Conservation (phyloP, 2,329 filamentous ascomycete genomes). For the Penicillium psychrosexuale region DNA sequence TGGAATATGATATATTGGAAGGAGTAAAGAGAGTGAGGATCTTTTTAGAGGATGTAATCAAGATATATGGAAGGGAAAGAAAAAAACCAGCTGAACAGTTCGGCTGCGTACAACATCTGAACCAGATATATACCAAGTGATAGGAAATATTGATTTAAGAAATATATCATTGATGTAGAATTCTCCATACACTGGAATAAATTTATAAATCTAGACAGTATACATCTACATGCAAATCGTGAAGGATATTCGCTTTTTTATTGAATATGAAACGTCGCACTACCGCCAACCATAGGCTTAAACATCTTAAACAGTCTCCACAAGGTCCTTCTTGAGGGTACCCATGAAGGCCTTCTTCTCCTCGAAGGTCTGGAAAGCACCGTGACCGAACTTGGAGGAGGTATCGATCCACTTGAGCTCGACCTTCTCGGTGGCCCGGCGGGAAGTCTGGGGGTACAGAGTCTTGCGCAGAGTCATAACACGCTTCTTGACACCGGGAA, state of each 20-base stretch:
- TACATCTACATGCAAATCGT: conserved; percentile 16
- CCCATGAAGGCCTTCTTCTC: conserved; percentile 98
- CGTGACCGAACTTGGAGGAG: conserved; percentile 99
- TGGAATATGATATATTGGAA: not conserved
- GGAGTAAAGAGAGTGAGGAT: too few relatives aligned
- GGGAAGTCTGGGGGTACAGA: conserved; percentile 94
- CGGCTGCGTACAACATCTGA: not conserved
- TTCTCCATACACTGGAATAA: not conserved
- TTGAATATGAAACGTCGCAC: conserved; percentile 40
- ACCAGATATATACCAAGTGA: not conserved
- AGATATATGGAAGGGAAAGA: not conserved
- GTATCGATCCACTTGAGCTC: conserved; percentile 99
- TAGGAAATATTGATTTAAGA: not conserved
- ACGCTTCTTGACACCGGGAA: conserved; percentile 99
- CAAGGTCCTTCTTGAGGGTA: conserved; percentile 98
- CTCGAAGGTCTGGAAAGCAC: conserved; percentile 96
- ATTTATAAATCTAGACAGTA: not conserved
- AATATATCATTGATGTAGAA: not conserved
- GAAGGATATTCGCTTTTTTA: conserved; percentile 42
- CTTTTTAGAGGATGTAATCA: too few relatives aligned
- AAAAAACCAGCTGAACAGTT: too few relatives aligned
- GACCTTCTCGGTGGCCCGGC: conserved; percentile 97
- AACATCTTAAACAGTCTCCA: conserved; percentile 53
- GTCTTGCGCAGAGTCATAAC: conserved; percentile 98
- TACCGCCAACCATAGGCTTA: conserved; percentile 36